A percentile compares a stretch with the other conserved stretches of the same genome.
Evolutionary conservation across 2,329 filamentous ascomycete species (phyloP).

Genomic region (Cadophora sp.): DNA sequence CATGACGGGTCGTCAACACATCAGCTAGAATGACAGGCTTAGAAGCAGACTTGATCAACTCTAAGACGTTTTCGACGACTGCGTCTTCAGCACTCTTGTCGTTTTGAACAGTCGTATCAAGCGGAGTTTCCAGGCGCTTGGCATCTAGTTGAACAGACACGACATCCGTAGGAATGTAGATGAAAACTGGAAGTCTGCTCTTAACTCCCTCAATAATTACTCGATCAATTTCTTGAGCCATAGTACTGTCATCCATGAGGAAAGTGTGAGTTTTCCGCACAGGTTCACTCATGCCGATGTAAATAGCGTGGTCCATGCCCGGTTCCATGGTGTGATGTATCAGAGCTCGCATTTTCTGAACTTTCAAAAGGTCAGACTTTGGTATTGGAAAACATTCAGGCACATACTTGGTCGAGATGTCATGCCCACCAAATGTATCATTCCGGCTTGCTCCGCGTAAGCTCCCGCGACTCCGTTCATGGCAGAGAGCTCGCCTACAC

Average conservation of each 20-base stretch:
- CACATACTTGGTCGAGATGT: conserved; percentile 31
- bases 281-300: conserved; percentile 53
- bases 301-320: conserved; percentile 61
- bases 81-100: conserved; percentile 37
- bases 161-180: conserved; percentile 61
- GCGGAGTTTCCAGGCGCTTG: conserved; percentile 41
- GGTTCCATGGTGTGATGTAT: conserved; percentile 64
- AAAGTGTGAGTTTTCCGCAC: conserved; percentile 44
- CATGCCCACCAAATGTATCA: conserved; percentile 63
- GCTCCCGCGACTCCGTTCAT: conserved; percentile 65
- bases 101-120: conserved; percentile 37
- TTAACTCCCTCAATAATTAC: conserved; percentile 56
- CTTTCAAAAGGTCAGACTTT: conserved; percentile 22
- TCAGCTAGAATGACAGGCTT: conserved; percentile 59
- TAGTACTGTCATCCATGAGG: conserved; percentile 65
- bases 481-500: conserved; percentile 60
- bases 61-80: conserved; percentile 47
- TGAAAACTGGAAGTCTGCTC: conserved; percentile 61
- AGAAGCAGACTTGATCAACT: conserved; percentile 52
- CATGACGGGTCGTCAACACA: conserved; percentile 49
- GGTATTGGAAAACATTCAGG: neutral
- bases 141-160: conserved; percentile 48
- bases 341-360: conserved; percentile 51
- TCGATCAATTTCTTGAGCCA: conserved; percentile 57
- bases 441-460: conserved; percentile 60